Evolutionary conservation across 495 filamentous ascomycete species (phyloP), one percentile per base, ranked within the genome.

Genomic region (Lichina pygmaea): DNA sequence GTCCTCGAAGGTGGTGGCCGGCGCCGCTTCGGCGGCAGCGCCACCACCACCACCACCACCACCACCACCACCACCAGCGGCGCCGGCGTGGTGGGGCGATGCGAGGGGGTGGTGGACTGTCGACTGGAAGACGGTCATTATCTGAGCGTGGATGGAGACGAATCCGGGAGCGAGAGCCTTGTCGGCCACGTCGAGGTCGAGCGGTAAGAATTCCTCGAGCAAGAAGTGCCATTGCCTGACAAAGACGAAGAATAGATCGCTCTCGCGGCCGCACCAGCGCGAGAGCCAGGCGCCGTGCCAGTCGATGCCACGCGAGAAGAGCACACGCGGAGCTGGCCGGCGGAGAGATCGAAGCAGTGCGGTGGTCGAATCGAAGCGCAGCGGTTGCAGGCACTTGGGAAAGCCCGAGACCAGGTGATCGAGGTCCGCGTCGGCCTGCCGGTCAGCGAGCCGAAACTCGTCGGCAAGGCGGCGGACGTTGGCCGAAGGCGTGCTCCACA

Each of bases 221-320:
- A 97, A 61, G 41, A 86, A 73, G 55, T 91, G 78, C 50, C 81
- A 89, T 55, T 89, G 76, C 61, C 93, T 94, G 58, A 77, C 73
- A 58, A 97, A 97, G 12, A 93, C 76, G 61, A 80, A 95, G 53
- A 95, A 81, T 41, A 97, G 62, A 60, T 94, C 89, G 10, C 78
- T 92, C 50, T 97, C 89, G 13, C 75, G 72, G 8, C 89, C 89
- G 50, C 69, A 74, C 89, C 89, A 97, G 43, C 84, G 72, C 32
- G 72, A 68, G 6, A 77, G 62, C 89, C 89, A 97, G 0, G 76
- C 75, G 6, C 86, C 82, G 52, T 78, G 66, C 86, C 86, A 97
- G 31, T 72, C 62, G 31, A 93, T 78, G 53, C 78, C 73, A 36
- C 71, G 62, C 7, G 74, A 75, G 34, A 72, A 72, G 30, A 91